Evolutionary conservation across 352 stramenopile genomes (phyloP).

Genomic region (Pythium folliculosum): DNA sequence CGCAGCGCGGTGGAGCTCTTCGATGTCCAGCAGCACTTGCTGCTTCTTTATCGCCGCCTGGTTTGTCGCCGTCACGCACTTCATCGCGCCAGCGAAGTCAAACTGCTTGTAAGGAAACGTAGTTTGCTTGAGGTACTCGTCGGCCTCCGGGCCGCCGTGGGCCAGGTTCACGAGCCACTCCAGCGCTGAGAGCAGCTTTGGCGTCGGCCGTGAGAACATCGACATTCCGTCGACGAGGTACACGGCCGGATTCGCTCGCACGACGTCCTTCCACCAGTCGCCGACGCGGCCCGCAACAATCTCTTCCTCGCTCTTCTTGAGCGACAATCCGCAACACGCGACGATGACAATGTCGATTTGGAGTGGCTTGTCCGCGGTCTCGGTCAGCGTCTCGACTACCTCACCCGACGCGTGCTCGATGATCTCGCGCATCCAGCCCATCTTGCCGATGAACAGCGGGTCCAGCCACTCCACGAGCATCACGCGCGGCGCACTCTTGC

Average conservation of each 20-base stretch:
- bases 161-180: slow-evolving; percentile 60
- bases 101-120: slow-evolving; percentile 49
- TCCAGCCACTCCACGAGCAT: slow-evolving; percentile 78
- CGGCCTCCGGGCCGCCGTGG: slow-evolving; percentile 29
- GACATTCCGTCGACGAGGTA: slow-evolving; percentile 69
- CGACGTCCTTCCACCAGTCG: slow-evolving; percentile 40
- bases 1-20: slow-evolving; percentile 70
- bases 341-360: slow-evolving; percentile 54
- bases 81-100: slow-evolving; percentile 24
- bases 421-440: slow-evolving; percentile 72
- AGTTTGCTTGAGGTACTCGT: slow-evolving; percentile 32
- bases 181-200: slow-evolving; percentile 49
- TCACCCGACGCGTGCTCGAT: slow-evolving; percentile 29
- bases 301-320: slow-evolving; percentile 47
- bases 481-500: slow-evolving; percentile 32
- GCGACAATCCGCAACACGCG: slow-evolving; percentile 58
- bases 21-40: slow-evolving; percentile 45
- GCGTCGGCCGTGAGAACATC: slow-evolving; percentile 73
- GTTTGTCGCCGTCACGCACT: slow-evolving; percentile 3
- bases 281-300: slow-evolving; percentile 40
- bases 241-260: slow-evolving; percentile 30
- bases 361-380: neutral
- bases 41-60: neutral
- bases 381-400: slow-evolving; percentile 16
- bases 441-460: slow-evolving; percentile 60